A percentile compares a stretch with the other conserved stretches of the same genome.
These are phyloP conservation scores for Linnemannia hyalina DNA, from an alignment of 192 early-diverging fungal species.

Conservation along the genomic window DNA sequence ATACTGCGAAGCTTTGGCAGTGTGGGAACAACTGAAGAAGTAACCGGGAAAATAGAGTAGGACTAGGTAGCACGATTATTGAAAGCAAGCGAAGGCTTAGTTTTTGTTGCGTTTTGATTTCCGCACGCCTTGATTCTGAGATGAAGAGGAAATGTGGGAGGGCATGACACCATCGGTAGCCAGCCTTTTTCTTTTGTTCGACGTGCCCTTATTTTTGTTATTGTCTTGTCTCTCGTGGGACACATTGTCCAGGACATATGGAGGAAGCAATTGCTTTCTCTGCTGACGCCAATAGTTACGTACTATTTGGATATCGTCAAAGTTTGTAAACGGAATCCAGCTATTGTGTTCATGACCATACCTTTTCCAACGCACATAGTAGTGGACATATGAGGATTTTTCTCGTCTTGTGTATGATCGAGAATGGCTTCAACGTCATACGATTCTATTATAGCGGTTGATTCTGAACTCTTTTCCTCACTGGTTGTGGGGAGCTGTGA, in stretches of 20 bases:
- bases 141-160: no score
- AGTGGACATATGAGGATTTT: neutral
- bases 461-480: neutral
- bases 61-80: no score
- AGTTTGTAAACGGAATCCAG: neutral
- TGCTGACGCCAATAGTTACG: neutral
- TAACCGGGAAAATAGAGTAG: no score
- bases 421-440: neutral
- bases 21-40: no score
- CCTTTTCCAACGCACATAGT: neutral
- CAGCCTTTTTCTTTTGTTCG: no score
- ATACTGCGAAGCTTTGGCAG: no score
- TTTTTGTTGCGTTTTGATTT: no score
- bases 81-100: no score
- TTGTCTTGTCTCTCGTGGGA: no score
- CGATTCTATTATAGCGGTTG: neutral
- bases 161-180: no score
- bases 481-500: neutral
- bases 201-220: no score
- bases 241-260: neutral
- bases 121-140: no score
- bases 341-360: neutral
- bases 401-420: neutral
- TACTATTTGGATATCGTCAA: neutral
- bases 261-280: neutral